Base-by-base conservation (phyloP, 2,329 filamentous ascomycete genomes). In the Fusarium humuli region DNA sequence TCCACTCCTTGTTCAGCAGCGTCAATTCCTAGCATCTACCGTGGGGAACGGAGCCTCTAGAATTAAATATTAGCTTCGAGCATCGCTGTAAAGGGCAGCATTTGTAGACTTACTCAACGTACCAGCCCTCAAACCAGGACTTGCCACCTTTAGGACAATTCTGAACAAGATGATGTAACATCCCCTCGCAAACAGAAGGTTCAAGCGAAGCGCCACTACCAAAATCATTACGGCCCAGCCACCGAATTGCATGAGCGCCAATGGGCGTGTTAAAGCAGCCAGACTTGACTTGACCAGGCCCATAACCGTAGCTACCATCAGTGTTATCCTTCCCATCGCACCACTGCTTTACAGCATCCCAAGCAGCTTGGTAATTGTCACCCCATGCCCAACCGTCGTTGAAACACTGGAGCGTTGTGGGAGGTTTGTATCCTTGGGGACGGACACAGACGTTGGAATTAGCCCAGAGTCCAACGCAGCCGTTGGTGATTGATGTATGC, bases 31-130 rank as follows among this genome's bases (percentile, higher is more conserved):
- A n/a, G 0, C 32, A 37, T 37, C 16, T 18, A 6, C 32, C 16
- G 1, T n/a, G 34, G 10, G 34, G 18, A 37, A 37, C 34, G 3
- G 10, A 37, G 10, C 34, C 18, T 37, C 34, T 37, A 3, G 5
- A 37, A 2, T n/a, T 2, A n/a, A 4, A 3, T n/a, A 11, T 37
- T 6, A 37, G 18, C 34, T 12, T 37, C 34, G 18, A 1, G 9
- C 10, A 37, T 37, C 6, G 11, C 3, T n/a, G 9, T 11, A 11
- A 2, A 11, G 29, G 29, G 18, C 6, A 7, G 1, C 6, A 6
- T n/a, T 7, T 37, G 18, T n/a, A 37, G 9, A n/a, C 34, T n/a
- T 37, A 12, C 34, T n/a, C 5, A 4, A 37, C 3, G 10, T 37
- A 10, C 10, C 32, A 18, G 34, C 18, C 9, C 10, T 37, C 10